A percentile compares a stretch with the other conserved stretches of the same genome.
Conservation (phyloP, 306 rosid genomes). For the Datisca glomerata region DNA sequence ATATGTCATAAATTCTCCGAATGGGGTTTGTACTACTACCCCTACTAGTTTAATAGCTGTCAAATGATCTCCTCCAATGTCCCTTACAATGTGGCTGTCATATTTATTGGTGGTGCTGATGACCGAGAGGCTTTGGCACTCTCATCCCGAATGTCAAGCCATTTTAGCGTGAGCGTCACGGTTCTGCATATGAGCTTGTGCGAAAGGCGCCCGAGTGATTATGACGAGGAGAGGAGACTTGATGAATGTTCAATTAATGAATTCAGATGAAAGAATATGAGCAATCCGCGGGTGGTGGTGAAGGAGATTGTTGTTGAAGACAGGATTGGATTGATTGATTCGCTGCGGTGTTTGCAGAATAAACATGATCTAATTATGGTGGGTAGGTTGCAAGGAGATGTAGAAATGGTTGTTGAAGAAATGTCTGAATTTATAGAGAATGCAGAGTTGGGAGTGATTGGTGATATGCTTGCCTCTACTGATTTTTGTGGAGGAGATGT, state of each 20-base stretch:
- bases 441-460: conserved; percentile 31
- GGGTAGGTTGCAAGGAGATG: conserved; percentile 18
- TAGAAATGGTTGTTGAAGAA: conserved; percentile 12
- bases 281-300: conserved; percentile 4
- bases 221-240: conserved; percentile 7
- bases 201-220: neutral
- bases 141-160: conserved; percentile 26
- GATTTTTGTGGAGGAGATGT: conserved; percentile 30
- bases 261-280: conserved; percentile 22
- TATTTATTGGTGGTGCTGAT: conserved; percentile 47
- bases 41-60: too few species aligned
- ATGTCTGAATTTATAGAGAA: conserved; percentile 34
- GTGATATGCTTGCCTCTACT: conserved; percentile 35
- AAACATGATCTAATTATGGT: conserved; percentile 32
- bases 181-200: conserved; percentile 15
- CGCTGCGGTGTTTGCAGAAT: conserved; percentile 1
- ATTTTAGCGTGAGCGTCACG: conserved; percentile 6
- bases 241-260: conserved; percentile 35
- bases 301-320: conserved; percentile 29
- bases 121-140: conserved; percentile 46
- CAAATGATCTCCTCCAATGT: neutral
- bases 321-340: conserved; percentile 13
- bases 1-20: too few species aligned
- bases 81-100: conserved; percentile 19
- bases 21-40: too few species aligned